A percentile compares a stretch with the other conserved stretches of the same genome.
phyloP scores from a whole-genome alignment of 2,329 filamentous ascomycete genomes.

The Curvularia verruculosa region DNA sequence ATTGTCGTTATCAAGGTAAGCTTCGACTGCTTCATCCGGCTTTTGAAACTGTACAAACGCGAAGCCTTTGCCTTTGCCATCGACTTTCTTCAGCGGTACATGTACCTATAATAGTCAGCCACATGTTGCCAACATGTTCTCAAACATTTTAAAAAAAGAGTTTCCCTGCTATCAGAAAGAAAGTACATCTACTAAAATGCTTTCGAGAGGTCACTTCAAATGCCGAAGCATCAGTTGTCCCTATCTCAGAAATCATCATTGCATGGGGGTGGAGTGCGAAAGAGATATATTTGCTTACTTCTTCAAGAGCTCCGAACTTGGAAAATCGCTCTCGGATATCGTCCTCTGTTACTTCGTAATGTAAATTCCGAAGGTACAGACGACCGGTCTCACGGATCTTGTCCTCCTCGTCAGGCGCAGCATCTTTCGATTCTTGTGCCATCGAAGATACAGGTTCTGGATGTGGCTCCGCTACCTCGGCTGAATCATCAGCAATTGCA shows the following conservation, averaged over 20 bases:
- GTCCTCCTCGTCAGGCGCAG: conserved; percentile 57
- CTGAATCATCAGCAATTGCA: conserved; percentile 18
- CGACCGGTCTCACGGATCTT: conserved; percentile 74
- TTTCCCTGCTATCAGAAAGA: conserved; percentile 69
- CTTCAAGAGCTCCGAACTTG: conserved; percentile 76
- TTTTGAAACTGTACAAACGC: conserved; percentile 82
- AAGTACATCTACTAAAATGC: conserved; percentile 99
- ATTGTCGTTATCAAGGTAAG: conserved; percentile 80
- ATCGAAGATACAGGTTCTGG: conserved; percentile 9
- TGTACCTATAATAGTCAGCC: conserved; percentile 71
- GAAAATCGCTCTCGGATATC: conserved; percentile 76
- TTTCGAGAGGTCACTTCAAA: conserved; percentile 89
- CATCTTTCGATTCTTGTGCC: conserved; percentile 48
- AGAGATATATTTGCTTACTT: conserved; percentile 68
- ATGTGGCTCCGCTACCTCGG: conserved; percentile 15
- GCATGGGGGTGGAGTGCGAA: conserved; percentile 25
- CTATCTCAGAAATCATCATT: conserved; percentile 98
- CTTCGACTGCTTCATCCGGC: conserved; percentile 73
- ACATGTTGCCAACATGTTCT: neutral
- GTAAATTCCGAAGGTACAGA: conserved; percentile 86
- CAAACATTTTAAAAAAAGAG: neutral
- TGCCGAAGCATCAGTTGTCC: conserved; percentile 97
- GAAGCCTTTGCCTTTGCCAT: conserved; percentile 83
- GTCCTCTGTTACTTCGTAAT: conserved; percentile 78
- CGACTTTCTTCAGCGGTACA: conserved; percentile 73